Evolutionary conservation across 2,329 filamentous ascomycete species (phyloP).

Genomic region (Myriosclerotinia curreyana): DNA sequence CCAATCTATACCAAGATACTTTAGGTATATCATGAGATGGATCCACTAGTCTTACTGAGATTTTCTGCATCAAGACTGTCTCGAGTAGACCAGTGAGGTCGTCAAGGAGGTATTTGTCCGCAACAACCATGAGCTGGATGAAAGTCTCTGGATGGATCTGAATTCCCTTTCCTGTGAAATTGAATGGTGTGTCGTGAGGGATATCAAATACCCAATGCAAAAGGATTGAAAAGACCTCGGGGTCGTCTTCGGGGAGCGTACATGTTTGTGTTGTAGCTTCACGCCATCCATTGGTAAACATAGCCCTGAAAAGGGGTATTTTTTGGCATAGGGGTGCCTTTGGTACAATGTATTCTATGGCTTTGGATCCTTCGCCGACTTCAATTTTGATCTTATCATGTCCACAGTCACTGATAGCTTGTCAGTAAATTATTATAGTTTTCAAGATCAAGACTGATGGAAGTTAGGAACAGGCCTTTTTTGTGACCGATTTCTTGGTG

Average conservation of each 20-base stretch:
- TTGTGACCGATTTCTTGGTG: too few relatives aligned
- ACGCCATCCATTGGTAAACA: background rate
- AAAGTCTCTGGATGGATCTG: too few relatives aligned
- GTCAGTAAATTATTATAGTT: background rate
- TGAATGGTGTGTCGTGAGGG: background rate
- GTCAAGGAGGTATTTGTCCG: background rate
- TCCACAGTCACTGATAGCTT: background rate
- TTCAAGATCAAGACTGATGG: background rate
- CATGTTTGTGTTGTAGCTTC: background rate
- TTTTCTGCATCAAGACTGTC: background rate
- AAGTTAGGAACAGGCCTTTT: background rate
- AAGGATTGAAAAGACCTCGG: background rate
- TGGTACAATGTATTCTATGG: background rate
- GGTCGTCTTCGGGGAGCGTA: background rate
- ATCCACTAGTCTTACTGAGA: background rate
- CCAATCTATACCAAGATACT: background rate
- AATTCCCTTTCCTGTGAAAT: background rate
- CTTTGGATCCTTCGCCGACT: background rate
- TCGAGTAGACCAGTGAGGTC: background rate
- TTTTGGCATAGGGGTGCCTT: background rate
- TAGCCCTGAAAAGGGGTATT: background rate
- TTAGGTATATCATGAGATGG: background rate
- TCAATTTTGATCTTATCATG: background rate
- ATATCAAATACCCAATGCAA: background rate
- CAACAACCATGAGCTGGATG: background rate